Evolutionary conservation across 768 basidiomycete genomes (phyloP), one percentile per base, ranked within the genome.

Genomic region (Kwoniella botswanensis): DNA sequence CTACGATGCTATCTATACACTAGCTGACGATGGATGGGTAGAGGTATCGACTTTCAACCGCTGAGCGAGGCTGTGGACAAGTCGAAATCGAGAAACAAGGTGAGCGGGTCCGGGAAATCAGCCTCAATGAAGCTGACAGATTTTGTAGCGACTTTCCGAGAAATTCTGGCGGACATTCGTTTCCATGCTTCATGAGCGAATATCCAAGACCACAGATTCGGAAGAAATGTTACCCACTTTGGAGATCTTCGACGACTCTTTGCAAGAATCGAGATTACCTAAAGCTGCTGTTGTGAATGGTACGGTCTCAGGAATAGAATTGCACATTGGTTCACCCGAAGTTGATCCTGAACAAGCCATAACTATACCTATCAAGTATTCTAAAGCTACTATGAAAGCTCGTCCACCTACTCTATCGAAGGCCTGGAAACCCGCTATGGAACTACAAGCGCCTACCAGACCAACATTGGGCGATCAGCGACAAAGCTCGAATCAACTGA

Each of bases 331-430:
- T 1, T 92, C 94, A 73, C 84, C 88, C 10, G 89, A 90, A 5
- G 85, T 86, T 0, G 86, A 88, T 29, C 84, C 88, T 5, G 89
- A 89, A n/a, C 89, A 93, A 76, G 89, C 92, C 1, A 84, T 97
- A 46, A 89, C 90, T 76, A 87, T 98, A 67, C 82, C 85, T 11
- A 86, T 98, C 72, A 90, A 90, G 77, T 87, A 89, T 22, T 90
- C 89, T 73, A 98, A 98, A 84, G 91, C 90, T 63, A 94, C 93
- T 0, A 88, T 91, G 26, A 77, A 88, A 22, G 87, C 88, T 3
- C 86, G 88, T 43, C 90, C 93, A 0, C 90, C 91, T 63, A 83
- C 89, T 42, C 91, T 91, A 89, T 95, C 94, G 84, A 93, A 92
- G 70, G 79, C 74, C 57, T 78, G 81, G 81, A 78, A 78, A 74